Evolutionary conservation across 768 basidiomycete species (phyloP), one percentile per base, ranked within the genome.

Genomic region (Calvatia gigantea): DNA sequence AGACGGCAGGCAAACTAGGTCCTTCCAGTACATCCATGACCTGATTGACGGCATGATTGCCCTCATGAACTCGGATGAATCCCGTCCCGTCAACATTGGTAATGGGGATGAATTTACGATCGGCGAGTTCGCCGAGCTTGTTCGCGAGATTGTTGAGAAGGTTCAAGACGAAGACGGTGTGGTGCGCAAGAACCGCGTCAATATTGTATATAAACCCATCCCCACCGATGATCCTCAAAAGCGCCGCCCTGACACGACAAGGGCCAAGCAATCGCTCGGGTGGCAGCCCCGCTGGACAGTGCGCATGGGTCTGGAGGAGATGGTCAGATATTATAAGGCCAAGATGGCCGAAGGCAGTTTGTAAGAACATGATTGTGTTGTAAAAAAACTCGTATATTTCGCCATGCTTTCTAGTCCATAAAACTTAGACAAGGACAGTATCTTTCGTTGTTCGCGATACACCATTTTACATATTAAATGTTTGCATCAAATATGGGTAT

Each of bases 11-110:
- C 94, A 96, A 75, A 95, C 94, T 19, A 89, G 94, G 57, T 96
- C 94, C 11, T 94, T 96, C 84, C 94, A 96, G 74, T 99, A 96
- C 74, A 87, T 99, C 57, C 97, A 99, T 76, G 97, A 99, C 70
- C 84, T 99, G 60, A 79, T 96, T 66, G 94, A 98, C 67, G 97
- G 96, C 39, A 74, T 94, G 54, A 94, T 94, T 67, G 83, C 85
- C 19, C 79, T 95, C 62, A 99, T 99, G 97, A 97, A 95, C 78
- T 94, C 94, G 15, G 74, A 83, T 66, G 94, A 97, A 73, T 81
- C 89, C 51, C 88, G 92, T 31, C 97, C 97, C 1, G 92, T 96
- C 70, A 99, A 99, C 81, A 86, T 99, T 62, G 97, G 97, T 56
- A 94, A 94, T 64, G 76, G 86, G 49, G 93, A 98, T 69, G 97